phyloP scores from a whole-genome alignment of 768 basidiomycete genomes.

The Boletus sensibilis region DNA sequence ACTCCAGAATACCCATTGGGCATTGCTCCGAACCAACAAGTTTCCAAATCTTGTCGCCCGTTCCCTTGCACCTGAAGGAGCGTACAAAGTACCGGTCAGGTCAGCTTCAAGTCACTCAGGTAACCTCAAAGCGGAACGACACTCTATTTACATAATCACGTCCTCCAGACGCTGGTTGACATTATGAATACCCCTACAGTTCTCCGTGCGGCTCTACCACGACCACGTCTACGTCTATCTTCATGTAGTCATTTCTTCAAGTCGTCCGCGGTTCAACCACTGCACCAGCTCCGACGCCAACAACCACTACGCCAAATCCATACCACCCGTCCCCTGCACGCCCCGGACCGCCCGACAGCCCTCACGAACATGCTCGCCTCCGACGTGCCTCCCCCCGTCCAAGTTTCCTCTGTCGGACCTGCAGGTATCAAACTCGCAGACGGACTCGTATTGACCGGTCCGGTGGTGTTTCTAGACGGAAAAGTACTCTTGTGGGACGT shows the following conservation, averaged over 20 bases:
- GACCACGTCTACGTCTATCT: neutral
- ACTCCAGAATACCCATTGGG: neutral
- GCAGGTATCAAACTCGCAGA: constrained; percentile 71
- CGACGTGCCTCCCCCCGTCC: constrained; percentile 65
- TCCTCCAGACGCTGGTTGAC: neutral
- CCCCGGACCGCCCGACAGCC: constrained; percentile 26
- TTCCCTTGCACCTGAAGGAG: neutral
- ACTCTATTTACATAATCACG: no score
- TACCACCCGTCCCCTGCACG: constrained; percentile 2
- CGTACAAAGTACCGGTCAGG: no score
- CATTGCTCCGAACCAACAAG: neutral
- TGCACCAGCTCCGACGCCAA: neutral
- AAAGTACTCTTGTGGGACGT: constrained; percentile 91
- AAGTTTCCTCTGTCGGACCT: constrained; percentile 63
- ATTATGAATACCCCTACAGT: neutral
- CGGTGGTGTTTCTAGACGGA: constrained; percentile 83
- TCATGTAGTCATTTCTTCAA: neutral
- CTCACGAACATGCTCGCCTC: constrained; percentile 75
- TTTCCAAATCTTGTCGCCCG: neutral
- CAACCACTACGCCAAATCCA: constrained; percentile 14
- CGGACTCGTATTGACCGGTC: constrained; percentile 72
- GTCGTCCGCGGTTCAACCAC: neutral
- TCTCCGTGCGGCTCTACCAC: constrained; percentile 9
- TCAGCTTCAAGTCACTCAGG: no score
- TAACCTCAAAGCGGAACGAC: no score